A percentile compares a stretch with the other conserved stretches of the same genome.
Evolutionary conservation across 192 early-diverging fungal genomes (phyloP).

Genomic region (Ambispora gerdemannii): DNA sequence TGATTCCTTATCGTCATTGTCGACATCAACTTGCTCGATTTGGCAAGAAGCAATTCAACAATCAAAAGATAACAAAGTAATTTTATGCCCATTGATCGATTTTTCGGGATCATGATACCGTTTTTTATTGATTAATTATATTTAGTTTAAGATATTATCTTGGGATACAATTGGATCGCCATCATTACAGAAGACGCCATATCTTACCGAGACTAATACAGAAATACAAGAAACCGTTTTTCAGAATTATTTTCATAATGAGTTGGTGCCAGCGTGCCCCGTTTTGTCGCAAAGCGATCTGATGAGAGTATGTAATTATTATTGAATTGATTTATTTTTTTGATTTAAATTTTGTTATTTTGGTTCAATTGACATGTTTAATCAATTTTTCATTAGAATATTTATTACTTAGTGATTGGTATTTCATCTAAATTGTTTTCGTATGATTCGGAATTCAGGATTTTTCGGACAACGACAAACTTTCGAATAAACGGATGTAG

Average conservation of each 20-base stretch:
- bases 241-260: constrained; percentile 14
- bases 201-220: constrained; percentile 14
- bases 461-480: not conserved
- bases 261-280: not conserved
- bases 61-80: not conserved
- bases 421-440: constrained; percentile 14
- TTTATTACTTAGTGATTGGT: constrained; percentile 10
- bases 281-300: not conserved
- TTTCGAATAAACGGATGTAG: constrained; percentile 27
- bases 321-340: not conserved
- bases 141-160: constrained; percentile 16
- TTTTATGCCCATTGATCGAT: not conserved
- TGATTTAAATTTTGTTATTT: not conserved
- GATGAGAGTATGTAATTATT: not conserved
- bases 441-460: constrained; percentile 4
- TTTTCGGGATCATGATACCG: not conserved
- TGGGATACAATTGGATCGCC: constrained; percentile 19
- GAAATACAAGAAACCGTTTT: constrained; percentile 14
- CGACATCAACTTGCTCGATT: too few species aligned
- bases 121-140: not conserved
- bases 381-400: constrained; percentile 1
- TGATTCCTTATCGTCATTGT: too few species aligned
- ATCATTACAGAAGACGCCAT: not conserved
- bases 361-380: not conserved
- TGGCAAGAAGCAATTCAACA: not conserved